These are phyloP conservation scores for Cetradonia linearis DNA, from an alignment of 495 filamentous ascomycete genomes.

Conservation along the genomic window DNA sequence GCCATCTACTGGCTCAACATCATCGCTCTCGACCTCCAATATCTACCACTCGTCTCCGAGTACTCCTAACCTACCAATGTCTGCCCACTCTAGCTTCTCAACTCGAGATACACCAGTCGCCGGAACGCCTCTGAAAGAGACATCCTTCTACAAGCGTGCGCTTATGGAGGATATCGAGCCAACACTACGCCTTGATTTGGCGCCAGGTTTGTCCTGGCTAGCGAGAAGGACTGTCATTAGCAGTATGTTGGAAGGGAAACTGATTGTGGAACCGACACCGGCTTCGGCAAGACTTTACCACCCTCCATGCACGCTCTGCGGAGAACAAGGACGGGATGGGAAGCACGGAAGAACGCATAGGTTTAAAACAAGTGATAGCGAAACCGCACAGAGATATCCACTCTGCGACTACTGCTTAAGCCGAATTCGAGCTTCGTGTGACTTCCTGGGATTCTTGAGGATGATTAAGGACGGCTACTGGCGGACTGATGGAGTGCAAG, in stretches of 20 bases:
- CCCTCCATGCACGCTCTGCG: slow-evolving; percentile 79
- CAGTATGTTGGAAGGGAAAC: slow-evolving; percentile 73
- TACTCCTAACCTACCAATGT: slow-evolving; percentile 23
- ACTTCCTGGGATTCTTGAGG: slow-evolving; percentile 82
- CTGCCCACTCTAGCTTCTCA: slow-evolving; percentile 24
- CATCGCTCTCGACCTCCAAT: slow-evolving; percentile 36
- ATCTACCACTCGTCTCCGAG: slow-evolving; percentile 31
- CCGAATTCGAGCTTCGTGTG: slow-evolving; percentile 77
- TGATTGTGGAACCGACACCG: slow-evolving; percentile 82
- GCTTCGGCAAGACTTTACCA: slow-evolving; percentile 45
- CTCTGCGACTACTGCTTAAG: slow-evolving; percentile 78
- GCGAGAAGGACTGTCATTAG: slow-evolving; percentile 72
- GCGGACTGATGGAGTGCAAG: slow-evolving; percentile 61
- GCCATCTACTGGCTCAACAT: slow-evolving; percentile 36
- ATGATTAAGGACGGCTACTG: slow-evolving; percentile 85
- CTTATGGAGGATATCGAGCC: slow-evolving; percentile 89
- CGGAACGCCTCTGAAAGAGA: slow-evolving; percentile 63
- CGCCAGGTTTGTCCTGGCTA: slow-evolving; percentile 88
- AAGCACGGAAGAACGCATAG: slow-evolving; percentile 70
- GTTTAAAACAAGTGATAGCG: slow-evolving; percentile 77
- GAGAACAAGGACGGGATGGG: slow-evolving; percentile 62
- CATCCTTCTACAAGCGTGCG: slow-evolving; percentile 83
- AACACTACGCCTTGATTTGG: slow-evolving; percentile 75
- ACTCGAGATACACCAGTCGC: slow-evolving; percentile 26
- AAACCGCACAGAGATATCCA: slow-evolving; percentile 78